Conservation (phyloP, 305 asterid species). For the Fraxinus ornus region DNA sequence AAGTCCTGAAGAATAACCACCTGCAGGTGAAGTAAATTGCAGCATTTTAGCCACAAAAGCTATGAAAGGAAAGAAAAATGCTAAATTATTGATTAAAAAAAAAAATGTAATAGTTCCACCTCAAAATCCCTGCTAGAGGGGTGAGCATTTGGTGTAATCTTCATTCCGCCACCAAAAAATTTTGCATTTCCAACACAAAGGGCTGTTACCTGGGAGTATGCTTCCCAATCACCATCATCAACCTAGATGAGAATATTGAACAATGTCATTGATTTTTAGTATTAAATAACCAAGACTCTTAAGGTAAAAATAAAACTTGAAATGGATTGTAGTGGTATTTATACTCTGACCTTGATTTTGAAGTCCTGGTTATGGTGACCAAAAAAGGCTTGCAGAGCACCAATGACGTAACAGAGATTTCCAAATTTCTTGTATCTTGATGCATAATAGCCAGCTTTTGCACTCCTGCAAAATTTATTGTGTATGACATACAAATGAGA, state of each 20-base stretch:
- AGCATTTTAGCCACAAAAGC: slow-evolving; percentile 1
- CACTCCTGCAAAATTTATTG: slow-evolving; percentile 58
- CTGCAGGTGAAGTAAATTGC: slow-evolving; percentile 39
- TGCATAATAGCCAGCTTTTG: slow-evolving; percentile 88
- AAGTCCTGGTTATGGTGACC: slow-evolving; percentile 73
- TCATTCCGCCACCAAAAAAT: slow-evolving; percentile 90
- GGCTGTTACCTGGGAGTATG: slow-evolving; percentile 76
- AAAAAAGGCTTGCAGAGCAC: slow-evolving; percentile 80
- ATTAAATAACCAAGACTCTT: neutral
- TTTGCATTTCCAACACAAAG: slow-evolving; percentile 87
- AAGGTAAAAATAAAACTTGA: slow-evolving; percentile 2
- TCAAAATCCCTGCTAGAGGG: slow-evolving; percentile 61
- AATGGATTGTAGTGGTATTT: neutral
- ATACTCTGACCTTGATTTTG: slow-evolving; percentile 61
- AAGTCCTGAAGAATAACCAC: slow-evolving; percentile 80
- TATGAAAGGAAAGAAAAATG: neutral
- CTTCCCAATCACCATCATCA: slow-evolving; percentile 81
- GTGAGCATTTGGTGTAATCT: slow-evolving; percentile 72
- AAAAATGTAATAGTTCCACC: slow-evolving; percentile 40
- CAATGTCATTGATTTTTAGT: slow-evolving; percentile 1
- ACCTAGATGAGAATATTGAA: slow-evolving; percentile 44
- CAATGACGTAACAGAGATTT: slow-evolving; percentile 79
- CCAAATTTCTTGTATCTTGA: slow-evolving; percentile 85
- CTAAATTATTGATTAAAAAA: neutral
- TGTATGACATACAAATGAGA: neutral